These are phyloP conservation scores for Plectranthus barbatus DNA, from an alignment of 257 asterid species.

Conservation along the genomic window DNA sequence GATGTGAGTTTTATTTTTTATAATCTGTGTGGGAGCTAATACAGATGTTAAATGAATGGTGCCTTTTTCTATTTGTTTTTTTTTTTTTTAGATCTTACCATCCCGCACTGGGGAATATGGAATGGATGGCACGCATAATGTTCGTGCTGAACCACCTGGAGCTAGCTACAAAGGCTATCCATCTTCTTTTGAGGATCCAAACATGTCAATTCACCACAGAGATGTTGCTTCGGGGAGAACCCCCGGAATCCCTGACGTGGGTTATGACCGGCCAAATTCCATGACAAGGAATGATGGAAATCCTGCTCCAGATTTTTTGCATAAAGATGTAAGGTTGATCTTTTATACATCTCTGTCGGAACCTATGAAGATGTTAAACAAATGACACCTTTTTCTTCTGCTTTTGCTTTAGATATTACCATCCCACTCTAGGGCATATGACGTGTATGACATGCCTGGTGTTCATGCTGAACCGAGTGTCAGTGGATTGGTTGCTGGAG, in stretches of 20 bases:
- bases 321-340: too few species aligned
- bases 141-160: constrained; percentile 40
- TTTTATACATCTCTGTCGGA: too few species aligned
- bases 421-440: constrained; percentile 35
- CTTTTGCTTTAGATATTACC: constrained; percentile 32
- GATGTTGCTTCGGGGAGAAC: constrained; percentile 30
- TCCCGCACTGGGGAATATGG: constrained; percentile 37
- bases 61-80: not conserved
- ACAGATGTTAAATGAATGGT: not conserved
- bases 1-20: constrained; percentile 36
- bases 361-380: too few species aligned
- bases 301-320: constrained; percentile 13
- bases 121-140: constrained; percentile 21
- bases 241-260: constrained; percentile 30
- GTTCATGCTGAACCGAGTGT: constrained; percentile 34
- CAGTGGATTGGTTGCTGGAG: constrained; percentile 33
- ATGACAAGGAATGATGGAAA: constrained; percentile 32
- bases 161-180: constrained; percentile 38
- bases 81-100: constrained; percentile 36
- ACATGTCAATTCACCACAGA: constrained; percentile 26
- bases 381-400: not conserved
- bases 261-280: constrained; percentile 41
- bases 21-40: not conserved
- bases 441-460: constrained; percentile 23
- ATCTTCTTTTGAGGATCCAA: constrained; percentile 44